Percentiles rank a stretch among this genome's conserved stretches.
Evolutionary conservation across 2,329 filamentous ascomycete genomes (phyloP).

Genomic region (Colletotrichum abscissum): DNA sequence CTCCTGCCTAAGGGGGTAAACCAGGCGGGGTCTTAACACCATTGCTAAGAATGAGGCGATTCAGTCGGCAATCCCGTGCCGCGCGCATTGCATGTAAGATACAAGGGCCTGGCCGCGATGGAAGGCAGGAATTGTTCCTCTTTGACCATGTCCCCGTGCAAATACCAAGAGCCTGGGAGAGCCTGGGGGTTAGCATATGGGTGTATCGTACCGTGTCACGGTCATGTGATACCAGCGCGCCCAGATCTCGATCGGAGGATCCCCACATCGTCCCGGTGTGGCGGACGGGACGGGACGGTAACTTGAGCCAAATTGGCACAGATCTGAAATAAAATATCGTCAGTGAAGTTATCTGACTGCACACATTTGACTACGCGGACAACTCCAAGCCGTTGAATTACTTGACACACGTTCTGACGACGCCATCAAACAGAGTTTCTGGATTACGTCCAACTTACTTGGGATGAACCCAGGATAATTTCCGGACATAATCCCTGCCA

Average conservation of each 20-base stretch:
- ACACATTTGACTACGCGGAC: no score
- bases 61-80: background rate
- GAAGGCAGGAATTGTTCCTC: background rate
- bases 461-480: background rate
- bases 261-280: background rate
- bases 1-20: background rate
- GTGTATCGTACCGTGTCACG: no score
- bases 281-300: background rate
- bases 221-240: background rate
- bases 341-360: background rate
- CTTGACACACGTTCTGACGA: background rate
- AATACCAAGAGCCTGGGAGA: background rate
- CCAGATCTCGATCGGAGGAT: background rate
- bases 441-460: background rate
- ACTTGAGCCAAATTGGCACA: background rate
- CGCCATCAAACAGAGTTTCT: background rate
- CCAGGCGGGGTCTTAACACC: background rate
- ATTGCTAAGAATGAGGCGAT: background rate
- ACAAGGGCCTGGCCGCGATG: background rate
- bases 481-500: background rate
- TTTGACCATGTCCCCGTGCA: background rate
- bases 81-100: background rate
- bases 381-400: background rate
- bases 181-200: background rate
- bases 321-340: background rate